Base-by-base conservation (phyloP, 2,329 filamentous ascomycete genomes). In the Alternaria sp. region DNA sequence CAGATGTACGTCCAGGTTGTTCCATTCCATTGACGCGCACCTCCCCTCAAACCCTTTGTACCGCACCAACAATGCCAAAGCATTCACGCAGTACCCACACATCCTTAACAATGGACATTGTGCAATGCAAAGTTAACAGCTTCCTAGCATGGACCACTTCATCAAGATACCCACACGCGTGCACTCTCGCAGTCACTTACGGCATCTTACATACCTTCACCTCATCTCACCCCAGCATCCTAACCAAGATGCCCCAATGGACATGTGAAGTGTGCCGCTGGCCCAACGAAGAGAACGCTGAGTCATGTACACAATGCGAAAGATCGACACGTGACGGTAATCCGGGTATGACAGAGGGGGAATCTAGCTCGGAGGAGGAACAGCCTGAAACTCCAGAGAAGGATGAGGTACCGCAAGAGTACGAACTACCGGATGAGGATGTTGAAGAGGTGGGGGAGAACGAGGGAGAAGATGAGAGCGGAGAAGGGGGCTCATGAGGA, bases 121-220 rank as follows among this genome's bases (percentile, higher is more conserved):
- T 14, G 10, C 5, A 28, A 12, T n/a, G 26, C 25, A 50, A 30
- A 1, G n/a, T 11, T 1, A 30, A 7, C 15, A 37, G 6, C 7
- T n/a, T 0, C 15, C 33, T 10, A 0, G 4, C 33, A 37, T n/a
- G 15, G 2, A 8, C 33, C 15, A 0, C 8, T 5, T 8, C 33
- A 37, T 5, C 33, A 37, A 5, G 33, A n/a, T n/a, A n/a, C 33
- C 33, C 7, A 37, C 15, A 37, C 15, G 4, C 15, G 8, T n/a
- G 14, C 33, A 37, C 8, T 37, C 33, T 37, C 15, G 1, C 33
- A n/a, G 4, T 37, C 15, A 37, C 33, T 1, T 0, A 37, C 0
- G 15, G 15, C 33, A n/a, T 37, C 33, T 9, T 9, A 9, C 33
- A n/a, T 37, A n/a, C 15, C 10, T 37, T 0, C 33, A 5, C 15